These are phyloP conservation scores for Collybiopsis luxurians DNA, from an alignment of 768 basidiomycete species.

Conservation along the genomic window DNA sequence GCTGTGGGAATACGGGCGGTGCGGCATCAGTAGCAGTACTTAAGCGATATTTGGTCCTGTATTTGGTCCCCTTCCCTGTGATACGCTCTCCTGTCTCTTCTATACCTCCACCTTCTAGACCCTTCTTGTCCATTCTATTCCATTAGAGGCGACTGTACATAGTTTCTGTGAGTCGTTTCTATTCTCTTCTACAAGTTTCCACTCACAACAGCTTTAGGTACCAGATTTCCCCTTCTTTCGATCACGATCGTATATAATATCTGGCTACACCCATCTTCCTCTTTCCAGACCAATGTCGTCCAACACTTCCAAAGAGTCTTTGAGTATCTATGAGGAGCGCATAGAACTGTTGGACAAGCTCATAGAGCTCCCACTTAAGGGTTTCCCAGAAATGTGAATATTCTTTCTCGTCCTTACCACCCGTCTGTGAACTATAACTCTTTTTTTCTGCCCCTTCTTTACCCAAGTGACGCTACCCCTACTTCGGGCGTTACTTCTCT, in stretches of 20 bases:
- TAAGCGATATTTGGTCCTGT: conserved; percentile 27
- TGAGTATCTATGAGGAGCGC: conserved; percentile 1
- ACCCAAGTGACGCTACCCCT: conserved; percentile 28
- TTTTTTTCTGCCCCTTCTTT: neutral
- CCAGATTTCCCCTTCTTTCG: neutral
- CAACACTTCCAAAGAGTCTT: neutral
- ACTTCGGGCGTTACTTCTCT: conserved; percentile 30
- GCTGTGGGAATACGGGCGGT: conserved; percentile 17
- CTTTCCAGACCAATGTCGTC: neutral
- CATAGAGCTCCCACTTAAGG: conserved; percentile 15
- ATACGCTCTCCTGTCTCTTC: conserved; percentile 8
- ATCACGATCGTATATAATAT: neutral
- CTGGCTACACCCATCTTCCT: too few relatives aligned
- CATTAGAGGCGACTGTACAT: neutral
- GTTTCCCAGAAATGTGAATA: conserved; percentile 19
- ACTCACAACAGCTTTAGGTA: too few relatives aligned
- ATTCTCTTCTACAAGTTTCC: neutral
- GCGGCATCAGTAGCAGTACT: conserved; percentile 18
- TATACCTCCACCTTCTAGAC: conserved; percentile 7
- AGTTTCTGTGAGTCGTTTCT: neutral
- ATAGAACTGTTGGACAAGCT: conserved; percentile 17
- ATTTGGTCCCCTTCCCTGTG: conserved; percentile 13
- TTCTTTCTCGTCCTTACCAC: conserved; percentile 3
- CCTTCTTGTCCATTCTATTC: neutral
- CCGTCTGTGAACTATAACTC: conserved; percentile 11